Base-by-base conservation (phyloP, 768 basidiomycete genomes). In the Clitopilus hobsonii region DNA sequence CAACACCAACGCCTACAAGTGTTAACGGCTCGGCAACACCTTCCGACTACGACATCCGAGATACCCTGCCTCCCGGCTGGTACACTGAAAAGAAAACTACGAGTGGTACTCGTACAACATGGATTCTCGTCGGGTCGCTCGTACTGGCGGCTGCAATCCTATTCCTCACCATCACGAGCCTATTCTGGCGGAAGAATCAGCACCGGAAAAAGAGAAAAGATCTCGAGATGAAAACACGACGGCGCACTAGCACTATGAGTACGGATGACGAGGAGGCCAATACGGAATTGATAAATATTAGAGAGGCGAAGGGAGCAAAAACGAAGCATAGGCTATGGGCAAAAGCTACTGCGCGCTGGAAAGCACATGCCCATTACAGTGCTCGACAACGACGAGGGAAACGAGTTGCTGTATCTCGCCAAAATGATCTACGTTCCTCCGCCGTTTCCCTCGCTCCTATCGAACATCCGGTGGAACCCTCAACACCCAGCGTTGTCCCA, bases 331-430 rank as follows among this genome's bases (percentile, higher is more conserved):
- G 80, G 60, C 61, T 84, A 49, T 89, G 86, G 87, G 76, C 78
- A 0, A 76, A 71, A 56, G 87, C 88, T 1, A 83, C 80, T 1
- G 83, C 82, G 6, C 78, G 85, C 41, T 91, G 89, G 89, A 83
- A 75, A 58, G 81, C 79, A 2, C 83, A 84, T 52, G 77, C 81
- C 8, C 81, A 82, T 24, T 74, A 80, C 54, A 71, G 80, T n/a
- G 81, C 82, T 6, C 80, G 86, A 30, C 81, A 83, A 49, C 75
- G 89, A 54, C 70, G 79, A 56, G 76, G 78, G 28, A 76, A 71
- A 56, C 75, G 76, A 8, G 8, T 20, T 13, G 55, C 59, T n/a
- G 61, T 54, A 23, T 61, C 61, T 28, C 55, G 66, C 4, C 29
- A 54, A 59, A 10, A 69, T 52, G 67, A 61, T 23, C 63, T 63